Base-by-base conservation (phyloP, 2,329 filamentous ascomycete genomes). In the Calonectria pteridis region DNA sequence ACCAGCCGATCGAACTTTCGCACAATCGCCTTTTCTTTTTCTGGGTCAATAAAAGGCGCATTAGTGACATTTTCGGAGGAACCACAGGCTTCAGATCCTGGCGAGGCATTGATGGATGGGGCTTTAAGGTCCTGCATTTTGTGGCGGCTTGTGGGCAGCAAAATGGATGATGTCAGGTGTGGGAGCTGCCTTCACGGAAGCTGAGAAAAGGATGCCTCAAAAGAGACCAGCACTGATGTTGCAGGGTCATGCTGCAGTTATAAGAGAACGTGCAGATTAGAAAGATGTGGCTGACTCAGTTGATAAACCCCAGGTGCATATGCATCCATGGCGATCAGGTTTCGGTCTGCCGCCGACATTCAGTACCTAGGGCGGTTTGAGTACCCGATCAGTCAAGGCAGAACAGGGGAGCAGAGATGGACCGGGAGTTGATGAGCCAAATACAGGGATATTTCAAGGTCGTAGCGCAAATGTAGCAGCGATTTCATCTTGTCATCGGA, bases 1-100 rank as follows among this genome's bases (percentile, higher is more conserved):
- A 69, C 33, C 4, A 53, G 31, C 10, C 14, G 33, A 29, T 69
- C 67, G 40, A 69, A 64, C 20, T 69, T 69, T 16, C 55, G 51
- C 5, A 69, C 43, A 7, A 49, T 35, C 10, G 53, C 31, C 40
- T 51, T 69, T n/a, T 63, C 67, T 37, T 63, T 62, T 46, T 40
- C 67, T 4, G 55, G 67, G 43, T 69, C 53, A n/a, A 69, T 31
- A 4, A 53, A n/a, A n/a, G 40, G 40, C 40, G 18, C 40, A 11
- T 20, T 46, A 20, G 40, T 46, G 20, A n/a, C 40, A 46, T 46
- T 46, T 23, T 23, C 40, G 7, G 40, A 46, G 20, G 40, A 46
- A 7, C 40, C 40, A 11, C 40, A 46, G 20, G 40, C 40, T 3
- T 46, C 40, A 14, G 40, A 46, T 46, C 40, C 40, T 46, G 40